phyloP scores from a whole-genome alignment of 1,139 yeast species.

The Diutina pseudorugosa region DNA sequence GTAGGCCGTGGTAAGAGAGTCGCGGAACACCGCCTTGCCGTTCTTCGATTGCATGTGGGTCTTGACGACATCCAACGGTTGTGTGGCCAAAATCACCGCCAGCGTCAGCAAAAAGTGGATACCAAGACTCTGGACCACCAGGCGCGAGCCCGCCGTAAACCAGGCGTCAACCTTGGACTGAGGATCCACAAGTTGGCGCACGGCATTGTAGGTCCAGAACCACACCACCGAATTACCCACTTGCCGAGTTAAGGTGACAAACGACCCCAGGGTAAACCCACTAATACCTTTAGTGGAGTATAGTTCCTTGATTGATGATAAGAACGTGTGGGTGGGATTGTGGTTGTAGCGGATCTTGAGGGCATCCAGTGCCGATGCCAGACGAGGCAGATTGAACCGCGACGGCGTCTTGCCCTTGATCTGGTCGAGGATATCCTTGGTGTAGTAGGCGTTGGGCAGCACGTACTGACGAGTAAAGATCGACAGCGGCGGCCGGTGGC shows the following conservation, averaged over 20 bases:
- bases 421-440: conserved; percentile 23
- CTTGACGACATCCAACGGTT: conserved; percentile 85
- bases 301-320: conserved; percentile 50
- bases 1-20: conserved; percentile 63
- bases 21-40: conserved; percentile 49
- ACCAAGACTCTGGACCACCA: conserved; percentile 32
- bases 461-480: conserved; percentile 25
- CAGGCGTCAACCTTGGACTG: conserved; percentile 31
- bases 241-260: conserved; percentile 72
- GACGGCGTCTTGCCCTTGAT: conserved; percentile 16
- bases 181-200: conserved; percentile 60
- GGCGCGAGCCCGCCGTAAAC: conserved; percentile 37
- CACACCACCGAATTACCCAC: conserved; percentile 69
- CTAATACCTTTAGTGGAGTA: conserved; percentile 61
- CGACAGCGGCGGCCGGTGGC: conserved; percentile 15
- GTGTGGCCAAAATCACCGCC: conserved; percentile 70
- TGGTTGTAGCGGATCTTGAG: conserved; percentile 30
- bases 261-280: conserved; percentile 75
- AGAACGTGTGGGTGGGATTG: conserved; percentile 42
- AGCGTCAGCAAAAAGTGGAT: conserved; percentile 44
- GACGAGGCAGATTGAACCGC: conserved; percentile 12
- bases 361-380: conserved; percentile 14
- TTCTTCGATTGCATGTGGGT: conserved; percentile 79
- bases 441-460: conserved; percentile 33
- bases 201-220: conserved; percentile 69